Evolutionary conservation across 2,329 filamentous ascomycete species (phyloP).

Genomic region (Raffaelea albimanens): DNA sequence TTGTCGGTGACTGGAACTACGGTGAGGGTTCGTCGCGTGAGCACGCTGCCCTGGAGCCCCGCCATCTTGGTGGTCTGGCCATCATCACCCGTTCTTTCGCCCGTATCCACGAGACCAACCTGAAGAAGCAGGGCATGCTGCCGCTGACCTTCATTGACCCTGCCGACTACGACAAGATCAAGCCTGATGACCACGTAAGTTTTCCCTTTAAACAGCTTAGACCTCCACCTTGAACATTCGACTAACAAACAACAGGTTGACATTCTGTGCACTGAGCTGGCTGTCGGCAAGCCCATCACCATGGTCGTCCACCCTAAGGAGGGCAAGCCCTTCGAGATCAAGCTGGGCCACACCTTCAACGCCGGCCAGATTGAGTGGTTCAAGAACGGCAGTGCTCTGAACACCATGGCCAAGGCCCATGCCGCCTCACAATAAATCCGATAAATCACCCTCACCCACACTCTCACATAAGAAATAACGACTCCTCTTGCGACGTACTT

Average conservation of each 20-base stretch:
- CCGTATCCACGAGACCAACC: conserved; percentile 99
- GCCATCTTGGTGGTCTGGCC: conserved; percentile 91
- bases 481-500: too few relatives aligned
- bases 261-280: conserved; percentile 78
- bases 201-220: too few relatives aligned
- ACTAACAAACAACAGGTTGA: conserved; percentile 49
- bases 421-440: too few relatives aligned
- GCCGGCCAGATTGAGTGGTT: conserved; percentile 98
- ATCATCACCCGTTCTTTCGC: conserved; percentile 95
- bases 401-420: conserved; percentile 83
- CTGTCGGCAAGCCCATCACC: conserved; percentile 85
- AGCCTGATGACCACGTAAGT: conserved; percentile 71
- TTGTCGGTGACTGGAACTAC: conserved; percentile 99
- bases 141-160: conserved; percentile 91
- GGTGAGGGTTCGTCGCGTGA: conserved; percentile 96
- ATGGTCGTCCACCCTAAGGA: conserved; percentile 88
- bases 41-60: conserved; percentile 94
- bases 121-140: conserved; percentile 99
- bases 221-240: too few relatives aligned
- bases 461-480: too few relatives aligned
- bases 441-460: too few relatives aligned
- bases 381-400: conserved; percentile 92
- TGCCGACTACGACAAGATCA: conserved; percentile 96
- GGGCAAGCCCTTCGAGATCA: conserved; percentile 69
- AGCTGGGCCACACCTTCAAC: conserved; percentile 95